phyloP scores from a whole-genome alignment of 768 basidiomycete genomes.

The Russula abietina region DNA sequence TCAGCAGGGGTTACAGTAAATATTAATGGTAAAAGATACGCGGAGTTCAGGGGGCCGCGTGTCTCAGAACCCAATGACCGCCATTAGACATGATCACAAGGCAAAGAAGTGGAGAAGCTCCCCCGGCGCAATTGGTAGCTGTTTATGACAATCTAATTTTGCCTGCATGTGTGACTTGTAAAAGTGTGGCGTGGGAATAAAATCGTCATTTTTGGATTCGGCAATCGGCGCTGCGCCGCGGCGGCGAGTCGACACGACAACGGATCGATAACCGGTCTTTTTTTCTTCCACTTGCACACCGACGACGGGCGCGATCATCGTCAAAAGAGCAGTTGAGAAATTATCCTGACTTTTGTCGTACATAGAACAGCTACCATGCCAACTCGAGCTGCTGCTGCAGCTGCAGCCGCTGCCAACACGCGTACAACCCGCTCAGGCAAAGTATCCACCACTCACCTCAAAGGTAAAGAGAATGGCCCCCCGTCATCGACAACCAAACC shows the following conservation, averaged over 20 bases:
- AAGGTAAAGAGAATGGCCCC: conserved; percentile 15
- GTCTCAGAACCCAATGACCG: background rate
- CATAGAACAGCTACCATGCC: conserved; percentile 9
- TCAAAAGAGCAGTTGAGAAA: background rate
- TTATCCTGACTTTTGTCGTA: background rate
- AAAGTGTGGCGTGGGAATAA: conserved; percentile 15
- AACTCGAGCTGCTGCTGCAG: conserved; percentile 16
- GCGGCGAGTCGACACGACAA: background rate
- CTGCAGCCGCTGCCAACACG: conserved; percentile 15
- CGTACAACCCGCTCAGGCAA: conserved; percentile 22
- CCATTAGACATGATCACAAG: no score
- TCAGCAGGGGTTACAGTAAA: no score
- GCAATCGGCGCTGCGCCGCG: background rate
- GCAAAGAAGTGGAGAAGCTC: no score
- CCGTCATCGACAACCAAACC: conserved; percentile 7
- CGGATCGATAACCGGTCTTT: conserved; percentile 14
- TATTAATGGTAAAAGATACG: no score
- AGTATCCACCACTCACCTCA: background rate
- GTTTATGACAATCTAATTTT: no score
- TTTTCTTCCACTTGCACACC: background rate
- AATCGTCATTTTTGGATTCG: background rate
- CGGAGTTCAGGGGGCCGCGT: background rate
- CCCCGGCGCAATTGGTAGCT: no score
- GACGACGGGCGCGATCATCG: background rate
- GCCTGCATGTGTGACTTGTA: background rate